A percentile compares a stretch with the other conserved stretches of the same genome.
Conservation (phyloP, 2,329 filamentous ascomycete species). For the Paecilomyces sp. region DNA sequence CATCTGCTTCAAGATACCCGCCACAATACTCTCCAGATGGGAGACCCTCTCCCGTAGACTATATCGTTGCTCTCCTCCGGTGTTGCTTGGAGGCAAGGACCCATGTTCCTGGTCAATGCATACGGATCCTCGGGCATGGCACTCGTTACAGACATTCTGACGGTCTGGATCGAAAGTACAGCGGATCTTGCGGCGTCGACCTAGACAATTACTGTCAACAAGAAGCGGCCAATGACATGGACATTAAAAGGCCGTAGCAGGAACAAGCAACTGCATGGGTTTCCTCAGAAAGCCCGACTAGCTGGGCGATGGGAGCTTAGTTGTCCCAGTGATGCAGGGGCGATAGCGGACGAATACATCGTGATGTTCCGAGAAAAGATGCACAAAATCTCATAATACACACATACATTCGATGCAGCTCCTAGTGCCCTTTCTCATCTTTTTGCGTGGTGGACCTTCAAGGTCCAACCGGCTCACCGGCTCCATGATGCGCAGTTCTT, state of each 20-base stretch:
- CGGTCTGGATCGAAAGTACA: constrained; percentile 30
- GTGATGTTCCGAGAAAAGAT: neutral
- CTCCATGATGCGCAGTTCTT: constrained; percentile 8
- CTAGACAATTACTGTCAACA: constrained; percentile 10
- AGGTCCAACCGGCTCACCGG: constrained; percentile 10
- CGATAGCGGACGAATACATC: neutral
- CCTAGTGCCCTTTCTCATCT: constrained; percentile 38
- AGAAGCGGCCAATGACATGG: neutral
- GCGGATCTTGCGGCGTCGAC: constrained; percentile 35
- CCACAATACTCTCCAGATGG: constrained; percentile 29
- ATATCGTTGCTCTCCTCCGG: constrained; percentile 21
- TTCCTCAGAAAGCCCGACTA: neutral
- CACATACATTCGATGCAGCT: constrained; percentile 34
- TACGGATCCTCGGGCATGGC: constrained; percentile 27
- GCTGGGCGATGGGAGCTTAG: neutral
- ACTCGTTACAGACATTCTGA: constrained; percentile 32
- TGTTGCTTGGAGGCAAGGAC: constrained; percentile 12
- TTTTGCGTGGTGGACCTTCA: constrained; percentile 31
- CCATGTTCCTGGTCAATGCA: constrained; percentile 35
- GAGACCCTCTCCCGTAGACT: constrained; percentile 32
- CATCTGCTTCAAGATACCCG: constrained; percentile 23
- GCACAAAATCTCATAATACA: neutral
- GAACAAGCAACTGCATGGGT: neutral
- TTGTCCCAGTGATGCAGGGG: neutral
- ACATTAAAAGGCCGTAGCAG: neutral